Conservation (phyloP, 2,329 filamentous ascomycete species). For the Colletotrichum lini region DNA sequence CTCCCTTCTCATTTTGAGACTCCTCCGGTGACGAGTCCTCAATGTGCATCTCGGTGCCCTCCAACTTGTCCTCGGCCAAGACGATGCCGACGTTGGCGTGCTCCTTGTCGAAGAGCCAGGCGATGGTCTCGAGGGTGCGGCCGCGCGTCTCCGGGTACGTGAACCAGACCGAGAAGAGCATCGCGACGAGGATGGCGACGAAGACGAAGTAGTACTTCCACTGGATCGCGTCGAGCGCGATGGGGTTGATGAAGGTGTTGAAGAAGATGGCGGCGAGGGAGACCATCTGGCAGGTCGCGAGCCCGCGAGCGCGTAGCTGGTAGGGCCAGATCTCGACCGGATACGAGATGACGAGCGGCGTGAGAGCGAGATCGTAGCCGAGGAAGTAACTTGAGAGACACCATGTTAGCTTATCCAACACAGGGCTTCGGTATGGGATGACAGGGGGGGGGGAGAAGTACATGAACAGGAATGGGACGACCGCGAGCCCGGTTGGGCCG, state of each 20-base stretch:
- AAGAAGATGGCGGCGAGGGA: conserved; percentile 53
- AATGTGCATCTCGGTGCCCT: background rate
- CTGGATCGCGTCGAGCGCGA: conserved; percentile 55
- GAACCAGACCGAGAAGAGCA: conserved; percentile 32
- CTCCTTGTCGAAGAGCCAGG: background rate
- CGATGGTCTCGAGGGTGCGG: conserved; percentile 42
- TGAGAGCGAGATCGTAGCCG: conserved; percentile 55
- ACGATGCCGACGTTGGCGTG: background rate
- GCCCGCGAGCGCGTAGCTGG: conserved; percentile 40
- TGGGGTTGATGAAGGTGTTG: conserved; percentile 61
- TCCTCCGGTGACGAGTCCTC: background rate
- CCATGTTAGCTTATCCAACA: background rate
- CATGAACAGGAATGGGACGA: conserved; percentile 56
- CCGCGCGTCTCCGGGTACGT: conserved; percentile 39
- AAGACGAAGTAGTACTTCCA: conserved; percentile 62
- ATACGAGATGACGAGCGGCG: conserved; percentile 51
- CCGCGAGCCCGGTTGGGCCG: conserved; percentile 46
- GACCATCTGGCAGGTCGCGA: conserved; percentile 6
- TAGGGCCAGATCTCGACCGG: conserved; percentile 49
- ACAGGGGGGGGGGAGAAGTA: background rate
- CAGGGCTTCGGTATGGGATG: too few species aligned
- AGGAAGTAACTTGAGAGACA: conserved; percentile 48
- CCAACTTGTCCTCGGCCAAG: background rate
- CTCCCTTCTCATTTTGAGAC: background rate
- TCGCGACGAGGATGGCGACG: conserved; percentile 63